Conservation (phyloP, 2,329 filamentous ascomycete species). For the Diaporthe helianthi region DNA sequence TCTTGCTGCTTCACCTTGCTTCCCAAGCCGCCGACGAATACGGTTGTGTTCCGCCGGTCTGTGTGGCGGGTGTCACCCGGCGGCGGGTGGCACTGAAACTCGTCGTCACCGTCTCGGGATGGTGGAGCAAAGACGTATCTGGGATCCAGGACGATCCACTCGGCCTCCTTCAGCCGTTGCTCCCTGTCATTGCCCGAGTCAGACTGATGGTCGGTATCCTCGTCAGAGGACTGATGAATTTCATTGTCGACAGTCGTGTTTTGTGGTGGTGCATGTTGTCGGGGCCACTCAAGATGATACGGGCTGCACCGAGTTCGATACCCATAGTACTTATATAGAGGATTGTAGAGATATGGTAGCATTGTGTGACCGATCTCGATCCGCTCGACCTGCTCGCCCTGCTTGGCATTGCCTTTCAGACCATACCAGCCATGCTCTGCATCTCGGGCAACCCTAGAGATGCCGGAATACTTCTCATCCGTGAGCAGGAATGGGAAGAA, state of each 20-base stretch:
- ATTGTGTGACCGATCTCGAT: neutral
- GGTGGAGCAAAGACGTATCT: neutral
- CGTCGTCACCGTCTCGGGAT: no score
- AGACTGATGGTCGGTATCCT: neutral
- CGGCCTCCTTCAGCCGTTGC: neutral
- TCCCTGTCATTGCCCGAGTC: neutral
- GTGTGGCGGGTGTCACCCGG: no score
- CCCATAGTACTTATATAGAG: neutral
- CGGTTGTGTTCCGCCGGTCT: neutral
- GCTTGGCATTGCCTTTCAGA: neutral
- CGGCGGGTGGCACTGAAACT: neutral
- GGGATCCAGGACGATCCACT: neutral
- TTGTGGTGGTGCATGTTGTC: fast-evolving
- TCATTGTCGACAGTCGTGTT: neutral
- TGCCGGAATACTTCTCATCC: neutral
- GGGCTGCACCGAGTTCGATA: neutral
- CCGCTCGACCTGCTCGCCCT: no score
- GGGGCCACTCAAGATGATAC: neutral
- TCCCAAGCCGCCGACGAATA: neutral
- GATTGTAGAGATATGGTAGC: neutral
- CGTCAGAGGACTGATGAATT: neutral
- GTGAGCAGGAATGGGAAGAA: neutral
- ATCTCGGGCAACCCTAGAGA: neutral
- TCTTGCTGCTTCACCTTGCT: neutral
- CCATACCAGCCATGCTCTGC: neutral